Evolutionary conservation across 179 eudicot genomes (phyloP).

Genomic region (Vitellaria paradoxa): DNA sequence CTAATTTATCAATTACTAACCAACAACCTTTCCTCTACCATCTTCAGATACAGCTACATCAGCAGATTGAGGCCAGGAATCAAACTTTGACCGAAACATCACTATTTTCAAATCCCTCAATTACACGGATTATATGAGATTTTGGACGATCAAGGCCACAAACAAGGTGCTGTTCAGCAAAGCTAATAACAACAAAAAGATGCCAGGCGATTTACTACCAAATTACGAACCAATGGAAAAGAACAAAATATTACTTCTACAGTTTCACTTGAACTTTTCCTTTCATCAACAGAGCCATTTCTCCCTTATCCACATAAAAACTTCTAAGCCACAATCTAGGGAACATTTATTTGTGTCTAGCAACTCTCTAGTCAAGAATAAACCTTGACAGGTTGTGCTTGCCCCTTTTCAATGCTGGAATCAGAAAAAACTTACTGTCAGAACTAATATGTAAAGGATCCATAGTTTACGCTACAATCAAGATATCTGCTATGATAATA

Average conservation of each 20-base stretch:
- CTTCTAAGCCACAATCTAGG: constrained; percentile 79
- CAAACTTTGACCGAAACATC: constrained; percentile 62
- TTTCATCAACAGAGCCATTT: constrained; percentile 66
- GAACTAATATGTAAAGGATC: background rate
- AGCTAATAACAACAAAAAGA: no score
- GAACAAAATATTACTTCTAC: constrained; percentile 87
- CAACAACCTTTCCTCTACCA: constrained; percentile 97
- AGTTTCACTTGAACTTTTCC: constrained; percentile 74
- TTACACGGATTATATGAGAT: no score
- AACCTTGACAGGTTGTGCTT: constrained; percentile 62
- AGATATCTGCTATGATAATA: background rate
- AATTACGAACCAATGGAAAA: no score
- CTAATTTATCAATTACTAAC: constrained; percentile 40
- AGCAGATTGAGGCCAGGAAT: no score
- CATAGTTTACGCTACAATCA: background rate
- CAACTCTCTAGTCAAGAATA: constrained; percentile 65
- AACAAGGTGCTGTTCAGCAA: no score
- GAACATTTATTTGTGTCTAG: constrained; percentile 76
- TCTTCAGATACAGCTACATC: no score
- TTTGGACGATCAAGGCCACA: no score
- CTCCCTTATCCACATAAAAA: constrained; percentile 93
- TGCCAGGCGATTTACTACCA: no score
- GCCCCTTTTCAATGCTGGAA: constrained; percentile 71
- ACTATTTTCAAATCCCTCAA: constrained; percentile 89
- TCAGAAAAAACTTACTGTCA: constrained; percentile 24